Base-by-base conservation (phyloP, 352 stramenopile species). In the Phytophthora pinifolia region DNA sequence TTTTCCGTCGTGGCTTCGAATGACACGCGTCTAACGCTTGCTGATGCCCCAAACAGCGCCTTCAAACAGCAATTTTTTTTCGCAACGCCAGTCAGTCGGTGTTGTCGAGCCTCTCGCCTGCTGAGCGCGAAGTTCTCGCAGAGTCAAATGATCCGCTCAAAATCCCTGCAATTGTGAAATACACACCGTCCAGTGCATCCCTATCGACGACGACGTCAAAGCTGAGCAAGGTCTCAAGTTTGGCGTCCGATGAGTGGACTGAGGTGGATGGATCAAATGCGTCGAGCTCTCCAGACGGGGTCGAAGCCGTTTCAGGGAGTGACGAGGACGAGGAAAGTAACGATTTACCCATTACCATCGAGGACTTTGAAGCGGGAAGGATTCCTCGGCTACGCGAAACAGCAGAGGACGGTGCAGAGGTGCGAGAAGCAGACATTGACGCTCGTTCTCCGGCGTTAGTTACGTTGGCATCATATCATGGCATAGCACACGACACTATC, bases 21-120 rank as follows among this genome's bases (percentile, higher is more conserved):
- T 41, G 9, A 39, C 14, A 34, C 22, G 6, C 25, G 20, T 33
- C 22, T 18, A n/a, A 37, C 48, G 3, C 34, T 54, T 59, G 2
- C 15, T 37, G 56, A 51, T 27, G 38, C 34, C 14, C 13, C 15
- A 3, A 46, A 20, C 35, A 88, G 78, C 69, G 79, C 3, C 59
- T 93, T 25, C 83, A 91, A 63, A 70, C 83, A 9, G 71, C 80
- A 27, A 83, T 82, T 18, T 91, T 93, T 63, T 93, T 91, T 54
- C 78, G 66, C 34, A 74, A 88, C 46, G 68, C 75, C 7, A 83
- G 85, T 48, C 59, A 87, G 56, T 70, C 69, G 3, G 47, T 90
- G 9, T 59, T 81, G 8, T 69, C 55, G 7, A 72, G 76, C 13
- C 58, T 93, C 6, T 83, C 68, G 9, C 42, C 63, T 32, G 67